Evolutionary conservation across 768 basidiomycete genomes (phyloP), one percentile per base, ranked within the genome.

Genomic region (Termitomyces eurrhizus): DNA sequence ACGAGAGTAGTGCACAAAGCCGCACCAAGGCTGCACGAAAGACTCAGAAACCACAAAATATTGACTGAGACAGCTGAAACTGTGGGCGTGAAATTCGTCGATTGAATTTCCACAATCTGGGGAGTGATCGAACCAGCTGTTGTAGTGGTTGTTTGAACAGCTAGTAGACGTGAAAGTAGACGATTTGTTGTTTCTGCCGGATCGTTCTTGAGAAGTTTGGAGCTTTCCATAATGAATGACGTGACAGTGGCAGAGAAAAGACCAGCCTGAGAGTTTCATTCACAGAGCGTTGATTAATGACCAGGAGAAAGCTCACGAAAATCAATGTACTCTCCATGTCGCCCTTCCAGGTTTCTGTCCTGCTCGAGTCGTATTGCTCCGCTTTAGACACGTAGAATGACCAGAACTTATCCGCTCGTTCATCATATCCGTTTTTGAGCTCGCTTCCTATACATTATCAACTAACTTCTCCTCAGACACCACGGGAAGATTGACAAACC

Each of bases 191-290:
- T 56, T 1, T 54, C 39, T 13, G 11, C 13, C 26, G 73, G 66
- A 54, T 78, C 66, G 48, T 67, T 69, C n/a, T 69, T 57, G 12
- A 79, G 68, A 35, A 66, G 61, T 37, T 70, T 65, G 58, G 76
- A 73, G 16, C 72, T 74, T 54, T 76, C 71, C 18, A 77, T 68
- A 7, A 75, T 70, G 56, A 79, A 79, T 2, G 77, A 69, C 3
- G 73, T 74, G 14, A 76, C 68, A 1, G 72, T 73, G 4, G 76
- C 72, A 26, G 77, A 76, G 64, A 79, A 79, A 12, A 79, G 67
- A 70, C 78, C 78, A 37, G 75, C 72, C 77, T 78, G 54, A 35
- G 29, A 36, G 14, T 29, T 37, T 12, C 7, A n/a, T 42, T 32
- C n/a, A 24, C n/a, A 24, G 4, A 32, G 36, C 8, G 7, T n/a